Conservation (phyloP, 352 stramenopile genomes). For the Globisporangium paroecandrum region DNA sequence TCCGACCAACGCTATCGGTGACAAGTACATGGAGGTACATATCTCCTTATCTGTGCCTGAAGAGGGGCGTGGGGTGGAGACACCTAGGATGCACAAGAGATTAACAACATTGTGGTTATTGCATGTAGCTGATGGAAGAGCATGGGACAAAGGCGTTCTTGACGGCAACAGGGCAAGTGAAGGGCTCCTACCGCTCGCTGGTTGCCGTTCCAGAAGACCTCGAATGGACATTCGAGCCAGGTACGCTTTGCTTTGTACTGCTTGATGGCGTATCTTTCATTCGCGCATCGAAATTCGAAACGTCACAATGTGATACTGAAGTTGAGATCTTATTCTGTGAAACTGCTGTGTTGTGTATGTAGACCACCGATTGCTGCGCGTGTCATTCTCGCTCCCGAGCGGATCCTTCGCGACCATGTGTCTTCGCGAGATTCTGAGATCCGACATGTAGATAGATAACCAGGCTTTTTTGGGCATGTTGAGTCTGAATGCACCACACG, state of each 20-base stretch:
- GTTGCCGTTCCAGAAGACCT: slow-evolving; percentile 43
- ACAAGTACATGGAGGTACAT: slow-evolving; percentile 40
- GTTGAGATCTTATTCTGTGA: neutral
- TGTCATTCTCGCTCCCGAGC: slow-evolving; percentile 56
- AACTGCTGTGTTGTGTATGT: neutral
- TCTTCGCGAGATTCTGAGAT: slow-evolving; percentile 59
- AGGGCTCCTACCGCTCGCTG: slow-evolving; percentile 57
- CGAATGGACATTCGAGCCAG: slow-evolving; percentile 35
- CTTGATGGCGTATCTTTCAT: neutral
- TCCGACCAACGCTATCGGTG: slow-evolving; percentile 42
- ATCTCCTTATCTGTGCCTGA: neutral
- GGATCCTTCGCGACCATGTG: slow-evolving; percentile 82
- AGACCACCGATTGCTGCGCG: slow-evolving; percentile 17
- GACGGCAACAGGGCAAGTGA: slow-evolving; percentile 36
- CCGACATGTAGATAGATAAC: slow-evolving; percentile 26
- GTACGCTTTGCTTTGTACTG: slow-evolving; percentile 8
- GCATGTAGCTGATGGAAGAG: slow-evolving; percentile 39
- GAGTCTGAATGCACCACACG: neutral
- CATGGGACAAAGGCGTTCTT: slow-evolving; percentile 43
- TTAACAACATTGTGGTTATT: neutral
- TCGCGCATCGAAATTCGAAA: slow-evolving; percentile 1
- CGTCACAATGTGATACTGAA: slow-evolving; percentile 10
- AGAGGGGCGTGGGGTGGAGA: neutral
- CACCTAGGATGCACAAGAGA: neutral
- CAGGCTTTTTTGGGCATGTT: slow-evolving; percentile 6